A percentile compares a stretch with the other conserved stretches of the same genome.
Evolutionary conservation across 495 filamentous ascomycete species (phyloP).

Genomic region (Aspergillus wentii): DNA sequence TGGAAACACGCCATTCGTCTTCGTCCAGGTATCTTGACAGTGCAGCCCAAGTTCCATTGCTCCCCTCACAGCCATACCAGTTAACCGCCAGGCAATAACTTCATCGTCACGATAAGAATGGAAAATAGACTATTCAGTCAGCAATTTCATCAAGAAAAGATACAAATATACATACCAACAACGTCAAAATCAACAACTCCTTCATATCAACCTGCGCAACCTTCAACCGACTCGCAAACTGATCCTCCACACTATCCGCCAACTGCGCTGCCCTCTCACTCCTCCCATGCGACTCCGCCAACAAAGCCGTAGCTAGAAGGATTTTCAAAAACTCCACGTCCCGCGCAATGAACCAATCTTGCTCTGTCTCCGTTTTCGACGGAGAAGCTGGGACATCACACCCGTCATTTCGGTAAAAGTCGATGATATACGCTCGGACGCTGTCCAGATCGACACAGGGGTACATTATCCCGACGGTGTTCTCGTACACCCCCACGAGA

Average conservation of each 20-base stretch:
- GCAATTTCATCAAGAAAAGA: not conserved
- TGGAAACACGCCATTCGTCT: slow-evolving; percentile 47
- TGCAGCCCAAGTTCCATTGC: slow-evolving; percentile 77
- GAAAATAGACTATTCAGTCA: slow-evolving; percentile 61
- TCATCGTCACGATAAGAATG: slow-evolving; percentile 78
- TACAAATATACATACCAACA: slow-evolving; percentile 49
- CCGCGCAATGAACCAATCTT: slow-evolving; percentile 55
- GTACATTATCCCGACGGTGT: slow-evolving; percentile 81
- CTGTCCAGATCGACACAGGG: slow-evolving; percentile 69
- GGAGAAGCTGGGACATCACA: slow-evolving; percentile 53
- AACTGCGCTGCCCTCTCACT: slow-evolving; percentile 65
- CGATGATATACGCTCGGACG: slow-evolving; percentile 39
- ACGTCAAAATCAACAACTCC: slow-evolving; percentile 62
- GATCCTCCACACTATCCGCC: slow-evolving; percentile 65
- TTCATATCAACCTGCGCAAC: slow-evolving; percentile 60
- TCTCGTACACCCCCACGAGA: slow-evolving; percentile 66
- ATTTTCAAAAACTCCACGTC: slow-evolving; percentile 73
- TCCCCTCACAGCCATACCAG: slow-evolving; percentile 64
- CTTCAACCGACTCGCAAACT: slow-evolving; percentile 59
- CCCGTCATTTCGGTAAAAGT: slow-evolving; percentile 54
- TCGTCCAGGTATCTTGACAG: slow-evolving; percentile 63
- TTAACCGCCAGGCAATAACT: slow-evolving; percentile 70
- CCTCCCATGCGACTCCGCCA: slow-evolving; percentile 67
- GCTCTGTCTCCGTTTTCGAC: slow-evolving; percentile 42
- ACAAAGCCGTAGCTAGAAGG: slow-evolving; percentile 65